Base-by-base conservation (phyloP, 2,329 filamentous ascomycete genomes). In the Mariannaea elegans region DNA sequence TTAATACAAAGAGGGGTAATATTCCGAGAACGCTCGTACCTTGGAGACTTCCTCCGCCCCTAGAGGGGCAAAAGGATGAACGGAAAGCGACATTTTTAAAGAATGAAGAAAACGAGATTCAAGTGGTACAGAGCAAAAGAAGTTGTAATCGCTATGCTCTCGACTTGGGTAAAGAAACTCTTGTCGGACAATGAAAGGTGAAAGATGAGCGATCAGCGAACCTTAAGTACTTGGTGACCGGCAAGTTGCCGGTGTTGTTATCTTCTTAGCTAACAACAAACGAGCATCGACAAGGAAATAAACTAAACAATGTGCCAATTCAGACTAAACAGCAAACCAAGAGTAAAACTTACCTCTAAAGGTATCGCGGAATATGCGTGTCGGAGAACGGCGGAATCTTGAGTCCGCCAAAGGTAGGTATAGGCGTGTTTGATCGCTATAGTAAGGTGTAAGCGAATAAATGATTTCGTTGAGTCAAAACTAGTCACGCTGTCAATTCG, bases 321-420 rank as follows among this genome's bases (percentile, higher is more conserved):
- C 24, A 27, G 9, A 9, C 24, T 27, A 27, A 27, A 27, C 9
- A 27, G 24, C 24, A 27, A 27, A 27, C 24, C 24, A 38, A 46
- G 34, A 13, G 31, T 2, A 36, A 23, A 29, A 38, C 42, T 55
- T 48, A 47, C 52, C 52, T 55, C 52, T 32, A 55, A 55, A 55
- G 52, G 52, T 4, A 48, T 55, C 44, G 52, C 14, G 34, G 21
- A 29, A 55, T 48, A 23, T 48, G 42, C 23, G 34, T 38, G 29
- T 46, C 18, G 24, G 52, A 6, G 24, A 18, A 14, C 18, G 34
- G 50, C 23, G 18, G 44, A 55, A 42, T 16, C 12, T 23, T 46
- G 18, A 34, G 13, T 18, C 32, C 51, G 27, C 44, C 3, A 41
- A 47, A 55, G 18, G 44, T 39, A 52, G 38, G 29, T 18, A 34